Base-by-base conservation (phyloP, 441 rosid genomes). In the Biscutella laevigata region DNA sequence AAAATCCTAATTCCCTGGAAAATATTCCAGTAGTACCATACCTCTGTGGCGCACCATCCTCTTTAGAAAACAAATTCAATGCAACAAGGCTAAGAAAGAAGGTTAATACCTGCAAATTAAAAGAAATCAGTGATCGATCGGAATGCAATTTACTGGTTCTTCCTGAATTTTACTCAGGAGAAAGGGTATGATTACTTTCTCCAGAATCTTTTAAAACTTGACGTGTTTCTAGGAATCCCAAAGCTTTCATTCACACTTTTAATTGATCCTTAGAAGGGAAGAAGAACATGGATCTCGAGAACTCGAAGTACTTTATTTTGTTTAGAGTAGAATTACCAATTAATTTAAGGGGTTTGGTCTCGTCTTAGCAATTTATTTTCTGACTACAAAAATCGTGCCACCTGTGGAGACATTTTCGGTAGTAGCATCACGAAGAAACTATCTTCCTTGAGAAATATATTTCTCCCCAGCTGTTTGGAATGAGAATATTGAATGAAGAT, bases 71-170 rank as follows among this genome's bases (percentile, higher is more conserved):
- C 4, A 28, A 34, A 45, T 43, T 37, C 36, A 43, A 24, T 12
- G 21, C 25, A 50, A 34, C 35, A 27, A 15, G 48, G 59, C 35
- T 29, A 29, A 51, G 28, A 20, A 36, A 28, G 47, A 50, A 57
- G 50, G 17, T 12, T 34, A 42, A 37, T 39, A 15, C 7, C 20
- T 21, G 47, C 56, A 54, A 37, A 39, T 35, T 12, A 37, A 59
- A 33, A 14, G 72, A 58, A 45, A 69, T 69, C 52, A 59, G 25
- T 53, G 59, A 55, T 54, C 67, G 39, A 22, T 70, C 59, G 30
- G 67, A 69, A 39, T 70, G 74, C 59, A 53, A 15, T 37, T 35
- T 67, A 27, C 53, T 58, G 45, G 32, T 59, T 33, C 74, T 73
- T 36, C 70, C 71, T 29, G 67, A 66, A 54, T 6, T 19, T 44